Base-by-base conservation (phyloP, 192 early-diverging fungal species). In the Backusella macrospora region DNA sequence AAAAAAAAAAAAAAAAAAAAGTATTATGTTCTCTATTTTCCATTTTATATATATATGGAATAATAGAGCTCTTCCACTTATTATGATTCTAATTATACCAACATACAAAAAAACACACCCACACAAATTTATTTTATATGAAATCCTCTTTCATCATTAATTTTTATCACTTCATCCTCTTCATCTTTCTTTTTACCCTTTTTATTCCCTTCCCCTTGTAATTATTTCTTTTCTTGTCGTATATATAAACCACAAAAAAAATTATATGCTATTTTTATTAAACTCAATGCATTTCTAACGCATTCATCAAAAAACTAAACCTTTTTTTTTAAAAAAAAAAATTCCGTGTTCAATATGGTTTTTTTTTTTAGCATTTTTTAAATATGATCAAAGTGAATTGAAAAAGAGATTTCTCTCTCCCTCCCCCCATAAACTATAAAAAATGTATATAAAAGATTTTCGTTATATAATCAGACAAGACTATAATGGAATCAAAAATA, bases 21-120 rank as follows among this genome's bases (percentile, higher is more conserved):
- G 63, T 40, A 34, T 47, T 49, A 48, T 47, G 21, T 70, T 52
- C 18, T 68, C 43, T 47, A 29, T 47, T 47, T 68, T 47, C 44
- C 45, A 16, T 68, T 34, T 68, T 37, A 34, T 34, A 34, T 29
- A 16, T 37, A 47, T 55, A 55, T 59, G 52, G 52, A 59, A 59
- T 34, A 59, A 26, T 59, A 59, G 52, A 59, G 52, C 21, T 59
- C 52, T 37, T 13, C 34, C 38, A 38, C 63, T 65, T 65, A 65
- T 65, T 65, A 65, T 39, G 26, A 65, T 39, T 65, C 26, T 65
- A 65, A 65, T 63, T 38, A 65, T 59, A 59, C 52, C 52, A 59
- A 59, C 49, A 52, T 52, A 52, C 49, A 52, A 16, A 52, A n/a
- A n/a, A n/a, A n/a, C n/a, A n/a, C n/a, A 34, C 29, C 29, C 29